Percentiles rank a stretch among this genome's conserved stretches.
Conservation (phyloP, 345 rosid genomes). For the Eucalyptus leucophloia region DNA sequence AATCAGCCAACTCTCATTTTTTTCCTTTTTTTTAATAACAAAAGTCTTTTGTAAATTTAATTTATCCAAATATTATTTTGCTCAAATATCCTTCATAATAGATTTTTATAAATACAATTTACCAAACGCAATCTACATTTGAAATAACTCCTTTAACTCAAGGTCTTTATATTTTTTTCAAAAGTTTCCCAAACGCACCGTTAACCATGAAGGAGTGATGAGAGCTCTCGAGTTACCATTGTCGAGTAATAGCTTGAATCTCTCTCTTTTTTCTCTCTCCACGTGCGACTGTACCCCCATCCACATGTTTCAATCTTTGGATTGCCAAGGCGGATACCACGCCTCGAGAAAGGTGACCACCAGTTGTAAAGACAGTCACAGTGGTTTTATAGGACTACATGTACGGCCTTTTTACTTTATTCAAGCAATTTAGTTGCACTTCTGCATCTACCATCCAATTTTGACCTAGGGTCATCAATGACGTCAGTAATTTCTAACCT, state of each 20-base stretch:
- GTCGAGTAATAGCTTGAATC: not conserved
- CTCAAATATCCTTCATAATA: too few species aligned
- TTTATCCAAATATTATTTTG: too few species aligned
- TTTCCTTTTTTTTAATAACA: too few species aligned
- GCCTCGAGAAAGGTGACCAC: too few species aligned
- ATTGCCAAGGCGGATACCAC: not conserved
- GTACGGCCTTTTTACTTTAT: not conserved
- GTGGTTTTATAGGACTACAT: too few species aligned
- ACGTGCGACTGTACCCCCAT: not conserved
- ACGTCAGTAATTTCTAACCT: not conserved
- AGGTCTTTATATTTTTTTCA: accelerated
- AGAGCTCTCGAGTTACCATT: not conserved
- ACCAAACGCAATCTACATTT: too few species aligned
- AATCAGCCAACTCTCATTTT: accelerated
- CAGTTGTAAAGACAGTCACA: too few species aligned
- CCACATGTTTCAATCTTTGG: not conserved
- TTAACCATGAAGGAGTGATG: not conserved
- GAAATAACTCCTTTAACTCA: accelerated
- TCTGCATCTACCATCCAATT: not conserved
- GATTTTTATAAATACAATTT: too few species aligned
- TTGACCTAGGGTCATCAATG: not conserved
- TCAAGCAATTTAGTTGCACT: not conserved
- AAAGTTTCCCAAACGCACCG: too few species aligned
- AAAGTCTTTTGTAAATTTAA: too few species aligned
- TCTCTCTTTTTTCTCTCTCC: not conserved